Evolutionary conservation across 148 eudicot genomes (phyloP).

Genomic region (Rhododendron williamsianum): DNA sequence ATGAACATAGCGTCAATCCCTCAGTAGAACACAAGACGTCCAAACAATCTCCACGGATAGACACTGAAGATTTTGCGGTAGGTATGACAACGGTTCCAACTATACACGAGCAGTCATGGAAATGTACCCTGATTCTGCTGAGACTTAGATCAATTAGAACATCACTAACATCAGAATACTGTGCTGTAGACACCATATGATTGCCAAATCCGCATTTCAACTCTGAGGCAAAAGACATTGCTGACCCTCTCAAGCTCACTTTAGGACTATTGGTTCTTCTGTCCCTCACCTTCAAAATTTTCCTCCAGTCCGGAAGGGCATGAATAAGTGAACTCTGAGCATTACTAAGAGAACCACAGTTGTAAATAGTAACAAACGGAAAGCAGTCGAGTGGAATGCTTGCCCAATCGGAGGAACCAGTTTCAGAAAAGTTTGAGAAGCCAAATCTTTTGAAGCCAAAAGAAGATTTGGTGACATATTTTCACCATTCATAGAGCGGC

Average conservation of each 20-base stretch:
- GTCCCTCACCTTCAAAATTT: slow-evolving; percentile 24
- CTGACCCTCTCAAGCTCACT: slow-evolving; percentile 15
- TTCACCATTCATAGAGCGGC: slow-evolving; percentile 19
- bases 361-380: slow-evolving; percentile 52
- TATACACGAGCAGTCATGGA: slow-evolving; percentile 76
- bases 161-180: slow-evolving; percentile 11
- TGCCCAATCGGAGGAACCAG: slow-evolving; percentile 41
- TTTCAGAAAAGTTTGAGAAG: slow-evolving; percentile 44
- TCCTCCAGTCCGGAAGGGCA: slow-evolving; percentile 41
- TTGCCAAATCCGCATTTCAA: slow-evolving; percentile 11
- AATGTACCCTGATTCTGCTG: slow-evolving; percentile 43
- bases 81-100: slow-evolving; percentile 55
- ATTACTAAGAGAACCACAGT: slow-evolving; percentile 31
- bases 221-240: slow-evolving; percentile 11
- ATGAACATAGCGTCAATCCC: slow-evolving; percentile 57
- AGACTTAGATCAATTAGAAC: slow-evolving; percentile 36
- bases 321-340: slow-evolving; percentile 31
- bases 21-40: slow-evolving; percentile 65
- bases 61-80: slow-evolving; percentile 43
- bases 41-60: slow-evolving; percentile 33
- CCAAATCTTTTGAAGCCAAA: slow-evolving; percentile 46
- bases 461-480: slow-evolving; percentile 18
- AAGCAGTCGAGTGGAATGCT: slow-evolving; percentile 43
- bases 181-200: slow-evolving; percentile 17
- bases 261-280: slow-evolving; percentile 23